Conservation (phyloP, 2,329 filamentous ascomycete genomes). For the Aspergillus brunneoviolaceus region DNA sequence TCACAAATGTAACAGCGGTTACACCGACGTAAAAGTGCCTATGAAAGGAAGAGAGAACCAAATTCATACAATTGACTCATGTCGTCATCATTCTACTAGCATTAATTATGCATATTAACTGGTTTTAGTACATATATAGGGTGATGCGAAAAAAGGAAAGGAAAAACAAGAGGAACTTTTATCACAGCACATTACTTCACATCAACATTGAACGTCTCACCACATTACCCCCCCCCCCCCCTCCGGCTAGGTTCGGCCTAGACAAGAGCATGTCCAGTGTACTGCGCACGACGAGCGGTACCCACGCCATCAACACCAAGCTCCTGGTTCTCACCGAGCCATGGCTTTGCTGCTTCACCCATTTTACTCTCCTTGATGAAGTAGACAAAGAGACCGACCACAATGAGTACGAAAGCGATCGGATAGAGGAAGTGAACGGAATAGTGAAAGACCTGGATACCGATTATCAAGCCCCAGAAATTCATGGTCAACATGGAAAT, state of each 20-base stretch:
- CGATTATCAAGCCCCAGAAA: conserved; percentile 95
- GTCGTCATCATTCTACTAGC: neutral
- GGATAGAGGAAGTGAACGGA: conserved; percentile 86
- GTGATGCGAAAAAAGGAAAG: neutral
- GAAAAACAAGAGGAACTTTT: neutral
- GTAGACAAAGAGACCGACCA: conserved; percentile 79
- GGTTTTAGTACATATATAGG: neutral
- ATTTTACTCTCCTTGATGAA: conserved; percentile 78
- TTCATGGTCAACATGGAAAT: conserved; percentile 89
- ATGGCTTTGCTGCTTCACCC: conserved; percentile 89
- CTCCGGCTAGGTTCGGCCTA: neutral
- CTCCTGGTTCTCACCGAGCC: conserved; percentile 84
- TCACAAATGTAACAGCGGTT: too few species aligned
- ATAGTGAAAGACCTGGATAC: conserved; percentile 78
- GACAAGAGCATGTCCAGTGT: conserved; percentile 8
- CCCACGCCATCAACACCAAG: conserved; percentile 56
- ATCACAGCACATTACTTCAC: neutral
- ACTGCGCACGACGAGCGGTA: conserved; percentile 7
- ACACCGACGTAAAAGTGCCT: too few species aligned
- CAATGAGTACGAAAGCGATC: conserved; percentile 91
- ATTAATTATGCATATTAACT: neutral
- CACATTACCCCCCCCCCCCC: neutral
- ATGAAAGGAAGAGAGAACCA: too few species aligned
- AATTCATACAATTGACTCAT: neutral
- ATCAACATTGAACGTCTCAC: neutral